Evolutionary conservation across 1,284 basidiomycete species (phyloP).

Genomic region (Moesziomyces aphidis): DNA sequence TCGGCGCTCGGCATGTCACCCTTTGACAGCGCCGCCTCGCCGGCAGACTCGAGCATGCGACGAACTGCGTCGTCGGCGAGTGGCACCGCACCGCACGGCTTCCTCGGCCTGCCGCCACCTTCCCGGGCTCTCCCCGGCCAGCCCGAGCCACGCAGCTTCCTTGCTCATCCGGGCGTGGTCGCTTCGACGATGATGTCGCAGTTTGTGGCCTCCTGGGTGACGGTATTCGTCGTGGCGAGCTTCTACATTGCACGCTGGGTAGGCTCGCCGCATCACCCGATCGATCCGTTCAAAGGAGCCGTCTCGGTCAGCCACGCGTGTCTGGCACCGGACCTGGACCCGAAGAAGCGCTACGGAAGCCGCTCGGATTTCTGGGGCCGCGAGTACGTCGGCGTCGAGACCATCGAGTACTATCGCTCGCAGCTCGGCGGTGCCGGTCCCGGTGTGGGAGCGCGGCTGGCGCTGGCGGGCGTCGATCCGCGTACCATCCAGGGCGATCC

Average conservation of each 20-base stretch:
- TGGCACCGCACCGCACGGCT: conserved; percentile 28
- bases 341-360: conserved; percentile 61
- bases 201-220: conserved; percentile 56
- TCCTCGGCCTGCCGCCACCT: conserved; percentile 39
- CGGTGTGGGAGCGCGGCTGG: conserved; percentile 39
- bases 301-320: conserved; percentile 61
- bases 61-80: conserved; percentile 30
- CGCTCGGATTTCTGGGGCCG: conserved; percentile 57
- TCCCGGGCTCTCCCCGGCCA: conserved; percentile 26
- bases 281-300: conserved; percentile 65
- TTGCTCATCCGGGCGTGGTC: conserved; percentile 67
- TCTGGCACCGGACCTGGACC: conserved; percentile 57
- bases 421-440: conserved; percentile 49
- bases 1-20: conserved; percentile 26
- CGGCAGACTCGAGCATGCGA: conserved; percentile 10
- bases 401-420: conserved; percentile 52
- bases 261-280: conserved; percentile 63
- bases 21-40: not conserved
- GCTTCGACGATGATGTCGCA: conserved; percentile 67
- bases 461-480: conserved; percentile 34
- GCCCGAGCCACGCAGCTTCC: conserved; percentile 56
- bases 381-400: conserved; percentile 60
- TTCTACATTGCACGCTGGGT: conserved; percentile 66
- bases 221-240: conserved; percentile 52
- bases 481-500: conserved; percentile 20